Conservation (phyloP, 2,329 filamentous ascomycete genomes). For the Whalleya microplaca region DNA sequence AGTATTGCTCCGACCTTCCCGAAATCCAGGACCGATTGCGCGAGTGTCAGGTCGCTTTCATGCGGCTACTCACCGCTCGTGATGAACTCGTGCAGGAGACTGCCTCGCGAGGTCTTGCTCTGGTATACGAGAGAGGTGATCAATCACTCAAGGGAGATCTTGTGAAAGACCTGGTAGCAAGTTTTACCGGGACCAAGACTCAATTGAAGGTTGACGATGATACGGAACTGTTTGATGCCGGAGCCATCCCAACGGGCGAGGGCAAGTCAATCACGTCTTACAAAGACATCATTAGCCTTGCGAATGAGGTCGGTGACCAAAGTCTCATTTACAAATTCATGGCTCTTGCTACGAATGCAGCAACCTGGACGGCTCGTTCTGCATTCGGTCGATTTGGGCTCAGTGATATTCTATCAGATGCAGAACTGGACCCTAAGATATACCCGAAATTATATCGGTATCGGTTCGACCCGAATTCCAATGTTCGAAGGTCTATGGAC, state of each 20-base stretch:
- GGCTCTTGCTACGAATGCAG: conserved; percentile 93
- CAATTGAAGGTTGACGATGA: conserved; percentile 85
- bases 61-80: conserved; percentile 80
- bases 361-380: conserved; percentile 95
- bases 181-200: conserved; percentile 79
- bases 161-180: conserved; percentile 83
- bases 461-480: conserved; percentile 90
- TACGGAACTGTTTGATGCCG: conserved; percentile 91
- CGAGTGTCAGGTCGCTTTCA: conserved; percentile 84
- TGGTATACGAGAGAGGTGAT: conserved; percentile 94
- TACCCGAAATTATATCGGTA: conserved; percentile 96
- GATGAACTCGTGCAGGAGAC: conserved; percentile 97
- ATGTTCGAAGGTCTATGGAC: conserved; percentile 94
- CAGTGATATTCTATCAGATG: conserved; percentile 88
- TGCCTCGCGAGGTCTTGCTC: conserved; percentile 83
- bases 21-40: conserved; percentile 75
- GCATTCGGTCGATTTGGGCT: conserved; percentile 94
- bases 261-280: conserved; percentile 91
- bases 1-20: conserved; percentile 81
- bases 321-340: conserved; percentile 98
- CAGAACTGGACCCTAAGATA: conserved; percentile 85
- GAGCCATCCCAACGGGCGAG: conserved; percentile 86
- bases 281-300: conserved; percentile 93
- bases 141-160: conserved; percentile 78
- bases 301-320: conserved; percentile 95